Base-by-base conservation (phyloP, 2,329 filamentous ascomycete genomes). In the Penicillium oxalicum region DNA sequence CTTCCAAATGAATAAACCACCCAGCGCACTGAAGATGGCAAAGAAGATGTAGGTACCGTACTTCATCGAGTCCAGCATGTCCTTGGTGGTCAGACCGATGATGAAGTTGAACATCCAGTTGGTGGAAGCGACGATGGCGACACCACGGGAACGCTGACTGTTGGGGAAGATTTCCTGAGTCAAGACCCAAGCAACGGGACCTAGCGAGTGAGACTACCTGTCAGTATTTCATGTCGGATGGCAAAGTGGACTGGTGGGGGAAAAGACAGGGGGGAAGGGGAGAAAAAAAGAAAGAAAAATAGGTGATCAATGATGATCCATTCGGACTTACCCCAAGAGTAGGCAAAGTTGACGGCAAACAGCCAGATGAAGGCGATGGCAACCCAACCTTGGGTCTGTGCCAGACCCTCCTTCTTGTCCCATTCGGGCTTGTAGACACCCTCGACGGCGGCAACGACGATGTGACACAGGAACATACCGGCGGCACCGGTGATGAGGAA, bases 381-480 rank as follows among this genome's bases (percentile, higher is more conserved):
- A 11, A 74, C 85, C 86, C 86, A 89, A 1, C 85, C 86, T 2
- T 83, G 82, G 0, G 77, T 74, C 9, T 67, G 59, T 47, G 86
- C 75, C 0, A 73, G 64, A 0, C 55, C 58, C 39, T 52, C 33
- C 26, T 61, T 55, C 38, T 54, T 38, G 29, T 68, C 60, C 77
- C 84, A 89, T 7, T 76, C 66, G 54, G 80, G 62, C 32, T 81
- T 68, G 62, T 83, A 80, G 58, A 76, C 33, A 40, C 59, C 60
- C 38, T 61, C 56, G 5, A 62, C 53, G 6, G 52, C 81, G 29
- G 82, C 86, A 49, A 88, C 83, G 57, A 88, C 81, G 54, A 88
- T 77, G 62, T 87, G 84, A 60, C 82, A 87, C 4, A 75, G 70
- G n/a, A 75, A 81, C 84, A 88, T 88, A 9, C 83, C 84, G 11